Evolutionary conservation across 139 green algal genomes (phyloP).

Genomic region (Chlorella ohadii): DNA sequence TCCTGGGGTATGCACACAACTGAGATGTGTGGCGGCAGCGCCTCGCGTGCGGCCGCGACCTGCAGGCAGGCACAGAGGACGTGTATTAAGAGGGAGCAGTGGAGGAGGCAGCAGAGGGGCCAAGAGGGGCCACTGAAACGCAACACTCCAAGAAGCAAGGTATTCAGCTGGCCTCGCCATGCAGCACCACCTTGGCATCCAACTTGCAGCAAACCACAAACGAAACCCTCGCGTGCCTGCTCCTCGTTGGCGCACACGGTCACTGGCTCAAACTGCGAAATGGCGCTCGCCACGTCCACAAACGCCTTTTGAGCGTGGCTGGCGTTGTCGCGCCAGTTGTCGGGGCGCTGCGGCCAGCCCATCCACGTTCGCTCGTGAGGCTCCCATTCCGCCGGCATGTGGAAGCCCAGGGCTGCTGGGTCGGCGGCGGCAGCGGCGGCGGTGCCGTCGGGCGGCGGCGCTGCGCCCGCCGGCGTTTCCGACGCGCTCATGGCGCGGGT

Average conservation of each 20-base stretch:
- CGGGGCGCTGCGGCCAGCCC: constrained; percentile 53
- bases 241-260: constrained; percentile 44
- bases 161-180: too few species aligned
- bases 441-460: constrained; percentile 37
- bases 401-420: constrained; percentile 29
- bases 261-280: constrained; percentile 62
- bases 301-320: constrained; percentile 54
- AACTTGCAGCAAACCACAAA: too few species aligned
- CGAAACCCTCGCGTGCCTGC: too few species aligned
- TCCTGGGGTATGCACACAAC: constrained; percentile 46
- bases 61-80: background rate
- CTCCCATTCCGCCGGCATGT: constrained; percentile 56
- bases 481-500: background rate
- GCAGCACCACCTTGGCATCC: too few species aligned
- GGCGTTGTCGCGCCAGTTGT: constrained; percentile 60
- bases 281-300: constrained; percentile 55
- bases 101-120: too few species aligned
- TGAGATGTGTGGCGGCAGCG: constrained; percentile 22
- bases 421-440: background rate
- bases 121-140: too few species aligned
- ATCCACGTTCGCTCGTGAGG: constrained; percentile 48
- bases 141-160: too few species aligned
- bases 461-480: background rate
- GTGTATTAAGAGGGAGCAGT: too few species aligned
- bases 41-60: constrained; percentile 1